Base-by-base conservation (phyloP, 164 flowering plant species). In the Chimonanthus salicifolius region DNA sequence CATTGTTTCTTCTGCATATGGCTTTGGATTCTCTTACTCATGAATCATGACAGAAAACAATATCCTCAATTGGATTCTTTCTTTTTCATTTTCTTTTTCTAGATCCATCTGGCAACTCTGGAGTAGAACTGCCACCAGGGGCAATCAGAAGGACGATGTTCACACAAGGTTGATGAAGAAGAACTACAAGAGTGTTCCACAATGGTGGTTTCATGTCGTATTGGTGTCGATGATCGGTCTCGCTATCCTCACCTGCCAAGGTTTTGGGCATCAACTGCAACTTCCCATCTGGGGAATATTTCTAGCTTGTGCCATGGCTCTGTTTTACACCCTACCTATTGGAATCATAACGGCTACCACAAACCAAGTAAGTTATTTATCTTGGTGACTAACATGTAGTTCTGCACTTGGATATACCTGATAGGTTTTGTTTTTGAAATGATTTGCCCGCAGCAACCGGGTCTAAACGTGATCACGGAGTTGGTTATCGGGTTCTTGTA, bases 271-370 rank as follows among this genome's bases (percentile, higher is more conserved):
- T 51, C 92, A 90, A 74, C 81, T 94, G 7, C 97, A 94, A 48
- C 94, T 94, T 13, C 97, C 97, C 4, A 90, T 87, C 83, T 94
- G 97, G 97, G 98, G 98, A 3, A 51, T 94, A 63, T 7, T 90
- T 5, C 64, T 92, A 50, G 91, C 97, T n/a, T 85, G 88, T 85
- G 88, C 58, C 7, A 2, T 72, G 43, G 58, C 74, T 48, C 13
- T 63, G 8, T 47, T 72, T 20, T 72, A 92, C 85, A 94, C 97
- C 7, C 71, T 92, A 6, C 98, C 98, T 4, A 75, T 90, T 62
- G 96, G 33, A 33, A 33, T 33, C 2, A 33, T 33, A 33, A 33
- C 33, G 0, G 33, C 33, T 33, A 33, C 33, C 1, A 92, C 98
- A n/a, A 92, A 92, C 78, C 73, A 67, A 85, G 95, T 90, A 79